Conservation (phyloP, 441 rosid genomes). For the Geranium incanum region DNA sequence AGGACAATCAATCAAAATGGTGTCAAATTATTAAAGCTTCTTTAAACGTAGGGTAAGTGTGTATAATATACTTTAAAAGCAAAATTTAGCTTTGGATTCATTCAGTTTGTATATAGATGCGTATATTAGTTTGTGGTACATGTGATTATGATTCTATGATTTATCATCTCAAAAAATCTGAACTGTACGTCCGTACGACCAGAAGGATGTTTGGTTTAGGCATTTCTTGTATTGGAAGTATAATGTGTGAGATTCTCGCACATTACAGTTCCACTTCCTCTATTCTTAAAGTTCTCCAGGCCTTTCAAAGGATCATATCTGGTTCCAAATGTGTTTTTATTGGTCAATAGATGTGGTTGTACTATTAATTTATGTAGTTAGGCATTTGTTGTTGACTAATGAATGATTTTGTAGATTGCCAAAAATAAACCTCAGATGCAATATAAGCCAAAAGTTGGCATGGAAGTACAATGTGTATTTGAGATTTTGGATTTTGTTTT, state of each 20-base stretch:
- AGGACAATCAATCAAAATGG: neutral
- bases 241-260: no score
- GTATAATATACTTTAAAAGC: neutral
- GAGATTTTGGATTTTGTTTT: no score
- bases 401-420: no score
- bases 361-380: no score
- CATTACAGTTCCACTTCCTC: no score
- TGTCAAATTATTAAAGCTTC: neutral
- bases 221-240: neutral
- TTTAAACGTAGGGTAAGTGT: neutral
- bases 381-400: no score
- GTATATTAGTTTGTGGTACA: neutral
- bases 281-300: neutral
- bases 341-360: no score
- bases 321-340: no score
- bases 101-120: neutral
- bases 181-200: neutral
- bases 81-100: neutral
- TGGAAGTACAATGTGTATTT: no score
- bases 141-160: neutral
- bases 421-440: no score
- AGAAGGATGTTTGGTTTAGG: neutral
- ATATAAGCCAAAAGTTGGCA: no score
- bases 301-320: neutral
- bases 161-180: no score